phyloP scores from a whole-genome alignment of 305 asterid species.

The Fraxinus sp. region DNA sequence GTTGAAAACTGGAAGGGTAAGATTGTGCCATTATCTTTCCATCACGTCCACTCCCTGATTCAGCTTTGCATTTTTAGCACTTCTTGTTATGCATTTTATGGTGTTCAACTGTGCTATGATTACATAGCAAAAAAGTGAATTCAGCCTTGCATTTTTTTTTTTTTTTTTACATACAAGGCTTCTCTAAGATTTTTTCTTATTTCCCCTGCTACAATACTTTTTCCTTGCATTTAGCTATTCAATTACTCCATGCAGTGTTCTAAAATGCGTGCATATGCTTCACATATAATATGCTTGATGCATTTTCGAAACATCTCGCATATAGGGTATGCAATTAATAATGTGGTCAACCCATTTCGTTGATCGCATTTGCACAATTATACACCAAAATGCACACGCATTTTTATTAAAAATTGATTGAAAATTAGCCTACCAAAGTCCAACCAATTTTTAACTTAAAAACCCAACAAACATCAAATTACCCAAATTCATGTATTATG shows the following conservation, averaged over 20 bases:
- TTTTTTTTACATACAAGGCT: neutral
- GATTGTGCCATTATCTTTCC: neutral
- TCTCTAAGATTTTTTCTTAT: neutral
- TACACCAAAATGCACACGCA: neutral
- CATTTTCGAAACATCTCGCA: neutral
- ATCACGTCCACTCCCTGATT: neutral
- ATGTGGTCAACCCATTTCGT: neutral
- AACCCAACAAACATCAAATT: neutral
- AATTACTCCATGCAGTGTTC: neutral
- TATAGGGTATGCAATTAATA: neutral
- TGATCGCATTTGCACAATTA: neutral
- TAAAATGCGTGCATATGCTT: neutral
- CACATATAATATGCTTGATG: neutral
- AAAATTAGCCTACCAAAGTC: neutral
- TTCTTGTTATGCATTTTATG: neutral
- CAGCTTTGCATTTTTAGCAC: neutral
- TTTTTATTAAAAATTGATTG: neutral
- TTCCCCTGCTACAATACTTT: neutral
- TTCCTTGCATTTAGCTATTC: neutral
- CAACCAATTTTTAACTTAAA: neutral
- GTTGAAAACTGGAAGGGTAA: neutral
- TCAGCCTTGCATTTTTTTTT: neutral
- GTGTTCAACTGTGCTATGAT: neutral
- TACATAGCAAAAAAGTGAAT: neutral
- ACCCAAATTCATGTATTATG: neutral